Percentiles rank a stretch among this genome's conserved stretches.
Evolutionary conservation across 257 asterid species (phyloP).

Genomic region (Paraleonurus japonicus): DNA sequence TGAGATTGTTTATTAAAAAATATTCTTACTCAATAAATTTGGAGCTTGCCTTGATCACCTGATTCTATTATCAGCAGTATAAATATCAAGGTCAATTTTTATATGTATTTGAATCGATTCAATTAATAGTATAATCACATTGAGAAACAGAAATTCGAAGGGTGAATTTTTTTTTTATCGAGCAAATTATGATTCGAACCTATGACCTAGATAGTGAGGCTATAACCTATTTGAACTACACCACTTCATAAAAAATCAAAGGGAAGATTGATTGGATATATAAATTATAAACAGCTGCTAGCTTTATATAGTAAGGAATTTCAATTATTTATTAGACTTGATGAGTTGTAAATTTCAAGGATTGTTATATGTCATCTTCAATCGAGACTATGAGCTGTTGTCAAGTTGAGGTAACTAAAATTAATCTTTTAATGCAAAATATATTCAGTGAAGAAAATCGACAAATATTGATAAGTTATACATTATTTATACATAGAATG

Average conservation of each 20-base stretch:
- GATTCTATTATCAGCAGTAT: no score
- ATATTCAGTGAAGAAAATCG: neutral
- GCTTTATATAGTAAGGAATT: neutral
- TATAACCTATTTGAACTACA: no score
- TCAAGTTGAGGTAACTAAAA: conserved; percentile 10
- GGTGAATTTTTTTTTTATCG: no score
- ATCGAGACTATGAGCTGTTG: neutral
- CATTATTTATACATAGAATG: neutral
- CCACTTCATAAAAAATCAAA: no score
- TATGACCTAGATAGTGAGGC: no score
- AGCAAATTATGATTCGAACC: no score
- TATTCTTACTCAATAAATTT: no score
- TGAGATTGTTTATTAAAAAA: neutral
- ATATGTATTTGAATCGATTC: neutral
- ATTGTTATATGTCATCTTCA: conserved; percentile 24
- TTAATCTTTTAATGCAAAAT: no score
- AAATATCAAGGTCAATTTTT: no score
- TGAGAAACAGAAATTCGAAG: neutral
- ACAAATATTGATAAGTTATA: neutral
- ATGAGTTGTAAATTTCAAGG: neutral
- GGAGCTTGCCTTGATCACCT: no score
- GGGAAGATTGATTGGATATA: neutral
- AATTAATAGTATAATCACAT: neutral
- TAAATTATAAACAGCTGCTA: neutral
- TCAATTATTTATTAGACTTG: neutral